A percentile compares a stretch with the other conserved stretches of the same genome.
These are phyloP conservation scores for Tuctoria greenei DNA, from an alignment of 176 grass and related monocot genomes.

Conservation along the genomic window DNA sequence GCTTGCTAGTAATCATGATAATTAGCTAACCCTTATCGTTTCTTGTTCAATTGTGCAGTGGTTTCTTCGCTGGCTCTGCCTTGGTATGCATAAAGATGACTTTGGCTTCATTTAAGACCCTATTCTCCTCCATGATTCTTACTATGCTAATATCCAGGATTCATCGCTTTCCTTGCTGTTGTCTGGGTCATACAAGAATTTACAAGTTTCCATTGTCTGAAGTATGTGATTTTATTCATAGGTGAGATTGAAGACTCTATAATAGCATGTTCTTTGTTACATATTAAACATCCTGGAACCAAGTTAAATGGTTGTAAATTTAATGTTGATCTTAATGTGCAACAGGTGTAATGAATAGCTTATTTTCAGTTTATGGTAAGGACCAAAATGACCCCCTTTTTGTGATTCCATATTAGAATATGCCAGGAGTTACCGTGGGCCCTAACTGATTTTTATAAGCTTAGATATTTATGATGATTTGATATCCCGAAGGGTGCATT, in stretches of 20 bases:
- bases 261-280: background rate
- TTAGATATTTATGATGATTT: conserved; percentile 97
- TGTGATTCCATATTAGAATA: conserved; percentile 34
- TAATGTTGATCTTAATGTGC: conserved; percentile 27
- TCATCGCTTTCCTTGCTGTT: conserved; percentile 82
- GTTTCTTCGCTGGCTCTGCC: conserved; percentile 91
- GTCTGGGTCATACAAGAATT: conserved; percentile 87
- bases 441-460: background rate
- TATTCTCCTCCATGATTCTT: conserved; percentile 26
- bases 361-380: conserved; percentile 98
- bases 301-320: conserved; percentile 8
- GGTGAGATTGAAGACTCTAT: conserved; percentile 40
- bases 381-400: background rate
- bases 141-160: conserved; percentile 56
- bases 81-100: conserved; percentile 62
- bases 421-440: background rate
- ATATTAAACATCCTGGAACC: conserved; percentile 16
- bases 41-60: conserved; percentile 64
- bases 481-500: conserved; percentile 93
- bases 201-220: conserved; percentile 66
- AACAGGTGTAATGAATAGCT: conserved; percentile 98
- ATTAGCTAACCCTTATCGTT: conserved; percentile 29
- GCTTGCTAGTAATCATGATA: background rate
- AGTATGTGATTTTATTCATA: conserved; percentile 96
- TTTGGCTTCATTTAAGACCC: conserved; percentile 20